phyloP scores from a whole-genome alignment of 805 yeast genomes.

The Isabelozyma pseudorhagii region DNA sequence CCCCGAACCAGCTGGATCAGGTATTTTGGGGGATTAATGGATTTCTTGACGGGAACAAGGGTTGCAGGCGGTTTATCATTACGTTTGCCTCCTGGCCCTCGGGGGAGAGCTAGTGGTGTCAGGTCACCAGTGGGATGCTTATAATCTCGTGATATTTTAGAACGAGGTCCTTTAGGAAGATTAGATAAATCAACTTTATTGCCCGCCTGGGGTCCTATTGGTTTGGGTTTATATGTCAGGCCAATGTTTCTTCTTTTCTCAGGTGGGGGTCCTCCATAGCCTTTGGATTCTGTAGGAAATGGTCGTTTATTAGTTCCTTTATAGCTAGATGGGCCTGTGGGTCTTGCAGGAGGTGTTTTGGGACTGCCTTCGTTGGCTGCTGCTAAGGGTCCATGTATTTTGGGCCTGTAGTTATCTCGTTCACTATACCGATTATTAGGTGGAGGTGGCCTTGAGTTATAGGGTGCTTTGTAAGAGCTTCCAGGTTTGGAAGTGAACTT shows the following conservation, averaged over 20 bases:
- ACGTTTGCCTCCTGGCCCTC: slow-evolving; percentile 1
- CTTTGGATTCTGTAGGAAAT: slow-evolving; percentile 2
- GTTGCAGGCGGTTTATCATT: neutral
- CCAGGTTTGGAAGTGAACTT: neutral
- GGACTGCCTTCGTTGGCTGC: neutral
- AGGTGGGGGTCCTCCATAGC: neutral
- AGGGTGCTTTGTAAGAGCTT: neutral
- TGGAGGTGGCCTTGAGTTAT: slow-evolving; percentile 8
- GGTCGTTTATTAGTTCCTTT: slow-evolving; percentile 4
- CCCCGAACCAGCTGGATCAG: slow-evolving; percentile 24
- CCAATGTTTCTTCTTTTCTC: slow-evolving; percentile 6
- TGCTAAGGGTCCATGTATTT: slow-evolving; percentile 2
- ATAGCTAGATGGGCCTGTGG: slow-evolving; percentile 11
- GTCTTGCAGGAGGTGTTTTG: slow-evolving; percentile 13
- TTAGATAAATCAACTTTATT: slow-evolving; percentile 5
- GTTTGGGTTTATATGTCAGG: slow-evolving; percentile 1
- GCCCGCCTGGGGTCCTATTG: slow-evolving; percentile 1
- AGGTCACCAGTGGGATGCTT: neutral
- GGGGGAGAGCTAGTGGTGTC: neutral
- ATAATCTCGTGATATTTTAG: neutral
- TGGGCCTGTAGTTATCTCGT: slow-evolving; percentile 21
- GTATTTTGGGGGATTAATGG: slow-evolving; percentile 29
- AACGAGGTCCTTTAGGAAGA: slow-evolving; percentile 10
- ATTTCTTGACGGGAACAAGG: slow-evolving; percentile 9
- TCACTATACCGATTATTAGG: slow-evolving; percentile 17